phyloP scores from a whole-genome alignment of 2,329 filamentous ascomycete genomes.

The Fusarium tuaranense region DNA sequence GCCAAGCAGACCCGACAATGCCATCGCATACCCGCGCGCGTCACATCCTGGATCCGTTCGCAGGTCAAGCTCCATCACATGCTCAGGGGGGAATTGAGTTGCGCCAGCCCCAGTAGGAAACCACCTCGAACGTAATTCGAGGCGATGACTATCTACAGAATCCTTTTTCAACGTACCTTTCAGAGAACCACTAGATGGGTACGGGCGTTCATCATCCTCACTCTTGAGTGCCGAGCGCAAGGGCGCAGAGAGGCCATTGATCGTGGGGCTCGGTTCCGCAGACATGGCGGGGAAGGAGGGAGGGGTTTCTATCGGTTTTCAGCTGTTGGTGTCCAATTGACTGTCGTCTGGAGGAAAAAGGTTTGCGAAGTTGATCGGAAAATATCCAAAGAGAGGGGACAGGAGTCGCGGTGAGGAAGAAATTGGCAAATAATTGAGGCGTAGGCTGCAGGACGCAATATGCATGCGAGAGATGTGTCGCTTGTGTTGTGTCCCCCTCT shows the following conservation, averaged over 20 bases:
- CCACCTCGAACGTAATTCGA: not conserved
- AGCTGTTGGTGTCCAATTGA: not conserved
- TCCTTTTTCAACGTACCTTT: slow-evolving; percentile 56
- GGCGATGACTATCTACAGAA: not conserved
- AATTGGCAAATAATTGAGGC: slow-evolving; percentile 33
- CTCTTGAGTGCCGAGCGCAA: slow-evolving; percentile 58
- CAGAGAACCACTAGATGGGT: slow-evolving; percentile 51
- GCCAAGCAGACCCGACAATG: not conserved
- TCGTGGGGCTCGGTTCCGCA: slow-evolving; percentile 40
- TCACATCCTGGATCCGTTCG: not conserved
- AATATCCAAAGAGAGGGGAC: slow-evolving; percentile 13
- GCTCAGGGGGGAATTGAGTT: slow-evolving; percentile 12
- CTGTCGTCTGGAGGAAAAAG: not conserved
- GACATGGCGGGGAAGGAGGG: slow-evolving; percentile 41
- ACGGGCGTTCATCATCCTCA: slow-evolving; percentile 56
- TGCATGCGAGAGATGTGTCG: slow-evolving; percentile 29
- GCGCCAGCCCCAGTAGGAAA: not conserved
- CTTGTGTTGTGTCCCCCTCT: slow-evolving; percentile 34
- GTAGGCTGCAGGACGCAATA: slow-evolving; percentile 41
- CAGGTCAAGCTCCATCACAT: slow-evolving; percentile 9
- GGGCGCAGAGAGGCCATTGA: slow-evolving; percentile 41
- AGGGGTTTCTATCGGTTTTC: not conserved
- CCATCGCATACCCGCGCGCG: not conserved
- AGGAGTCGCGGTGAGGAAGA: slow-evolving; percentile 23
- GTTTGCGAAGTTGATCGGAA: not conserved